A percentile compares a stretch with the other conserved stretches of the same genome.
Conservation (phyloP, 1,139 yeast species). For the Saccharomyces hybrid region DNA sequence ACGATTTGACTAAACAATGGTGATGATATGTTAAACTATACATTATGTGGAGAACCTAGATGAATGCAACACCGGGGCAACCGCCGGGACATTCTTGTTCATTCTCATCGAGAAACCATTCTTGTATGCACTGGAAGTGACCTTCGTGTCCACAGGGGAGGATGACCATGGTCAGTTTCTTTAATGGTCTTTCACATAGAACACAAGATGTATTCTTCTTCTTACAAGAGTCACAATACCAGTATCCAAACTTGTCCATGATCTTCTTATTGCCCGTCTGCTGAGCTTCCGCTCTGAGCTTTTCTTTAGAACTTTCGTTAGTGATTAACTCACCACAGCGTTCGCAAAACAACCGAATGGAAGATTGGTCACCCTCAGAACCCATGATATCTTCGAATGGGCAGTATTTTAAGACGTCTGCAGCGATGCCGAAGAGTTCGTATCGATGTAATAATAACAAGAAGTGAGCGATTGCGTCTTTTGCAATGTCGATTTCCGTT, state of each 20-base stretch:
- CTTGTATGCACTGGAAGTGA: constrained; percentile 69
- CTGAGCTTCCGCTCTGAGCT: constrained; percentile 24
- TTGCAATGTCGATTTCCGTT: constrained; percentile 19
- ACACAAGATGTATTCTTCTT: constrained; percentile 58
- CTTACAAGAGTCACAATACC: constrained; percentile 78
- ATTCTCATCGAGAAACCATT: constrained; percentile 64
- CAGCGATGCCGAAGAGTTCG: constrained; percentile 30
- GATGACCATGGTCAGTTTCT: constrained; percentile 61
- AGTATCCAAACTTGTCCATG: constrained; percentile 46
- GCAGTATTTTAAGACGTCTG: constrained; percentile 28
- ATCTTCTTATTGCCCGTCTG: constrained; percentile 8
- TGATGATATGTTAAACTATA: background rate
- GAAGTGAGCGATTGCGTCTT: constrained; percentile 27
- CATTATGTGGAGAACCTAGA: background rate
- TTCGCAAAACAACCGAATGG: constrained; percentile 59
- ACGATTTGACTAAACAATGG: too few species aligned
- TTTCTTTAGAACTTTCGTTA: constrained; percentile 52
- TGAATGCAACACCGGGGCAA: constrained; percentile 32
- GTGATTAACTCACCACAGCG: constrained; percentile 55
- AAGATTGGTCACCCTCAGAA: constrained; percentile 32
- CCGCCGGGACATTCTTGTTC: constrained; percentile 80
- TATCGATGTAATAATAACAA: constrained; percentile 27
- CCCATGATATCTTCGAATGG: constrained; percentile 30
- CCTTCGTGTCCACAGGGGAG: constrained; percentile 82
- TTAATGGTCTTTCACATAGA: constrained; percentile 73